Percentiles rank a stretch among this genome's conserved stretches.
phyloP scores from a whole-genome alignment of 2,329 filamentous ascomycete genomes.

The Neocucurbitaria cava region DNA sequence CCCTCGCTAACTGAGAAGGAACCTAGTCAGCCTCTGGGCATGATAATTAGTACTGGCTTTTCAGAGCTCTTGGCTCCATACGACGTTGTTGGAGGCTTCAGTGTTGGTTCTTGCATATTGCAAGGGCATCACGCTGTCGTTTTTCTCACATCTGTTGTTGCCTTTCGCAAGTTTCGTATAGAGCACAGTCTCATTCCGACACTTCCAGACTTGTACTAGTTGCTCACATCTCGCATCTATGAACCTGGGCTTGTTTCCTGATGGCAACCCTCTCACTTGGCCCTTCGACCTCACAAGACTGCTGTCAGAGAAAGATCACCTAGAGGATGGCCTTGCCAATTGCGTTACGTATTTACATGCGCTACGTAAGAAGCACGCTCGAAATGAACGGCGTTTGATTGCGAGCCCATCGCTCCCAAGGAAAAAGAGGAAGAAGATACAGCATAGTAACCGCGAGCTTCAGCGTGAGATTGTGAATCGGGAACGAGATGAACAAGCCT shows the following conservation, averaged over 20 bases:
- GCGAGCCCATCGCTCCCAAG: slow-evolving; percentile 16
- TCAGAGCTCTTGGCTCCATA: background rate
- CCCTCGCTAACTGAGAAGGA: background rate
- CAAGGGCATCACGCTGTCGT: background rate
- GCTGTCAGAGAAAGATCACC: slow-evolving; percentile 28
- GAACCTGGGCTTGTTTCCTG: background rate
- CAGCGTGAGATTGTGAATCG: slow-evolving; percentile 41
- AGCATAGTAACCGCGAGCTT: slow-evolving; percentile 36
- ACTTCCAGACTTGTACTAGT: background rate
- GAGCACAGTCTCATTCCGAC: background rate
- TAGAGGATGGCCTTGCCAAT: slow-evolving; percentile 39
- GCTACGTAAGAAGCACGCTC: slow-evolving; percentile 40
- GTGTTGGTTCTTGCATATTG: background rate
- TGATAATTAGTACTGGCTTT: background rate
- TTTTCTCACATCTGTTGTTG: background rate
- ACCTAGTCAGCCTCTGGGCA: no score
- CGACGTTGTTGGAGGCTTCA: background rate
- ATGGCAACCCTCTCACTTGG: background rate
- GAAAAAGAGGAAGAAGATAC: slow-evolving; percentile 41
- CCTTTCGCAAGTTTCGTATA: background rate
- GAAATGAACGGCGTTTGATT: slow-evolving; percentile 28
- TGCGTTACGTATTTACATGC: slow-evolving; percentile 41
- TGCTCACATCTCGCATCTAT: background rate
- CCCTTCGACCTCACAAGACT: slow-evolving; percentile 17
- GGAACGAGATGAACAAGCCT: slow-evolving; percentile 39